These are phyloP conservation scores for Xenosphaeropsis pyriputrescens DNA, from an alignment of 2,329 filamentous ascomycete genomes.

Conservation along the genomic window DNA sequence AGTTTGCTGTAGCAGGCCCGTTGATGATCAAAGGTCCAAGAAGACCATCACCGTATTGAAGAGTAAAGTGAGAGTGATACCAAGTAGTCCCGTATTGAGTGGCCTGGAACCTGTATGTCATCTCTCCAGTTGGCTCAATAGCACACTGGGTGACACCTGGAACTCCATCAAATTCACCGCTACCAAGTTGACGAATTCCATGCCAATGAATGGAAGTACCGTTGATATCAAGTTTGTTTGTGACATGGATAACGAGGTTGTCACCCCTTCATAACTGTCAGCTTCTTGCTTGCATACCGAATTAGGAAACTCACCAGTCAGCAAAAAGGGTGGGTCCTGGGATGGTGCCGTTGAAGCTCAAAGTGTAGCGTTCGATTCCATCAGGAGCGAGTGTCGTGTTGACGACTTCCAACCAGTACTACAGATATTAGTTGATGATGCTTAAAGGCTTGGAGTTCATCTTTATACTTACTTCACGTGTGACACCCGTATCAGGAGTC, in stretches of 20 bases:
- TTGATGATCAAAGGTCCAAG: conserved; percentile 42
- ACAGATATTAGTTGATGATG: neutral
- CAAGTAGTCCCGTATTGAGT: conserved; percentile 4
- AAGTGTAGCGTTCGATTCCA: conserved; percentile 22
- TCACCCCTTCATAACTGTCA: no score
- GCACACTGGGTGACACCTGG: conserved; percentile 18
- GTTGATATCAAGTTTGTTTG: conserved; percentile 43
- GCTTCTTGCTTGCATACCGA: no score
- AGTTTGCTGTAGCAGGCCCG: conserved; percentile 2
- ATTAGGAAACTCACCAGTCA: conserved; percentile 20
- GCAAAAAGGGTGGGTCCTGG: conserved; percentile 26
- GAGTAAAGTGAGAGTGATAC: conserved; percentile 5
- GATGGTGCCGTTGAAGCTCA: conserved; percentile 28
- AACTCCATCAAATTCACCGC: conserved; percentile 28
- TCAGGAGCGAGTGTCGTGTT: conserved; percentile 28
- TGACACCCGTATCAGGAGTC: conserved; percentile 11
- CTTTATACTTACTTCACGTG: conserved; percentile 4
- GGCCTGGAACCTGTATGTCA: conserved; percentile 4
- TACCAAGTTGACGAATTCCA: conserved; percentile 19
- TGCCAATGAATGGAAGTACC: conserved; percentile 3
- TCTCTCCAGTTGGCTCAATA: conserved; percentile 14
- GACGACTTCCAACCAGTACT: conserved; percentile 26
- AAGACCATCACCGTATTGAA: conserved; percentile 24
- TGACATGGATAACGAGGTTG: conserved; percentile 37
- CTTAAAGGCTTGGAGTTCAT: neutral